Base-by-base conservation (phyloP, 441 rosid genomes). In the Geranium incanum region DNA sequence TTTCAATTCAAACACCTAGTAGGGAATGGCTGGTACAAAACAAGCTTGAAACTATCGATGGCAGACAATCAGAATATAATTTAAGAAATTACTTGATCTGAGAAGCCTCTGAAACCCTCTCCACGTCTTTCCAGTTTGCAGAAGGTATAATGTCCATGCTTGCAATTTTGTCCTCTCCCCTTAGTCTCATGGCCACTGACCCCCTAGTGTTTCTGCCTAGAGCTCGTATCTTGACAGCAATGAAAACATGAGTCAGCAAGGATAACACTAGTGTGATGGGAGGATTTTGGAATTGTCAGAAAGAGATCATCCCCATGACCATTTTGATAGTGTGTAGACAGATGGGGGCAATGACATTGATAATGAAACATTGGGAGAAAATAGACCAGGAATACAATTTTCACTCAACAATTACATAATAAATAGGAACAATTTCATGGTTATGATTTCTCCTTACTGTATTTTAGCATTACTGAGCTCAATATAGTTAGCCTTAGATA, bases 111-210 rank as follows among this genome's bases (percentile, higher is more conserved):
- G 81, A 78, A 19, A 76, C 78, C 75, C 23, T 78, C 75, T 80
- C 85, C 80, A 85, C 79, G 81, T 83, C 84, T 80, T 86, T 84
- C 75, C 79, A 71, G 76, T 84, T 71, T 78, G 86, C 67, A 38
- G 89, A 83, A 1, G 97, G 92, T 70, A 90, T 90, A 52, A 94
- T 88, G 84, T 94, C 97, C 86, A 92, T 84, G 75, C 99, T 84
- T 28, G 97, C 99, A 87, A 94, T 89, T 86, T 84, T 94, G 78
- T 90, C 97, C 48, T 81, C 95, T 37, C 72, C 78, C 80, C 71
- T 94, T 39, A 94, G 85, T 76, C 88, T 89, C 99, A 94, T 92
- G 75, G 99, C 95, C 76, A 89, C 81, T 70, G 85, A 82, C 76
- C 97, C 99, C 81, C 95, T 86, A 8, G 95, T 92, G 73, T 89